Evolutionary conservation across 2,329 filamentous ascomycete genomes (phyloP).

Genomic region (Talaromyces sp.): DNA sequence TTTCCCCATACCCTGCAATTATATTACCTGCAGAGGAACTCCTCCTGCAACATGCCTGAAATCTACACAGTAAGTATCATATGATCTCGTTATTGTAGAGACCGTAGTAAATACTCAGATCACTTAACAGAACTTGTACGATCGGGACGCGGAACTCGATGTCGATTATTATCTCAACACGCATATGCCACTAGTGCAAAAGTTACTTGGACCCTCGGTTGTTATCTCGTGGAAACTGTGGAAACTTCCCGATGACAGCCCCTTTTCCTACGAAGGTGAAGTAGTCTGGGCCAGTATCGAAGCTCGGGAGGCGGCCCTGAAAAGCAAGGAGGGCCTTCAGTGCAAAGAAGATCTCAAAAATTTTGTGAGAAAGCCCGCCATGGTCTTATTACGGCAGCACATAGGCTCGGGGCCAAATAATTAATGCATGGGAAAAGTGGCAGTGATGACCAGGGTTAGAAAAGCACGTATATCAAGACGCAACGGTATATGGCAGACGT

Average conservation of each 20-base stretch:
- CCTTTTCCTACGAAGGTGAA: background rate
- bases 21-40: background rate
- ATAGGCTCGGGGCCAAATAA: background rate
- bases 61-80: background rate
- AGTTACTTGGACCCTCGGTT: background rate
- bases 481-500: too few species aligned
- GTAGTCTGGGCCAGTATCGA: background rate
- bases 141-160: background rate
- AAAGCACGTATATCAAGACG: too few species aligned
- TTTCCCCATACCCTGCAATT: background rate
- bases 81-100: background rate
- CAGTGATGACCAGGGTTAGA: too few species aligned
- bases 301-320: background rate
- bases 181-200: background rate
- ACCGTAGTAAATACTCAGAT: background rate
- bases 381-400: background rate
- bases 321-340: background rate
- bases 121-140: background rate
- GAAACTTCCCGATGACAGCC: background rate
- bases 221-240: background rate
- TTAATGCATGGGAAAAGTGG: too few species aligned
- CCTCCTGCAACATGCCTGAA: background rate
- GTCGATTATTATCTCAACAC: background rate
- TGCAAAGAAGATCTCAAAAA: background rate
- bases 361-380: background rate